Conservation (phyloP, 495 filamentous ascomycete species). For the Oidiodendron maius region DNA sequence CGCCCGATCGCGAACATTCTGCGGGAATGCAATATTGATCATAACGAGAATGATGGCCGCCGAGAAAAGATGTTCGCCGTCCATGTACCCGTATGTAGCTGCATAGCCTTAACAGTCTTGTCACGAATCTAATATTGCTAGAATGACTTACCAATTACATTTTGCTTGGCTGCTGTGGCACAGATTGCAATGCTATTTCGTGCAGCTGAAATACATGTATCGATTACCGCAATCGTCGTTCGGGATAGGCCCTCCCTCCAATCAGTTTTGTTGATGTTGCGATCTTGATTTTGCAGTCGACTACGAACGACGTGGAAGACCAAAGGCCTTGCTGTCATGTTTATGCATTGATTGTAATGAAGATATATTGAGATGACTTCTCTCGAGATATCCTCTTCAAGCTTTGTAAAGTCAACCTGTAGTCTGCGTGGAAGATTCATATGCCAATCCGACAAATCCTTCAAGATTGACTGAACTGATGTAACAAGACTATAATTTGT, state of each 20-base stretch:
- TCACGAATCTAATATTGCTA: no score
- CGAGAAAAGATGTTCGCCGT: neutral
- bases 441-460: neutral
- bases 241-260: neutral
- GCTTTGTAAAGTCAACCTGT: neutral
- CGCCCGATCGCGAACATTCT: neutral
- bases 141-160: no score
- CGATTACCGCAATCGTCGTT: neutral
- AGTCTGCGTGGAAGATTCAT: neutral
- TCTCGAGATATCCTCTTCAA: neutral
- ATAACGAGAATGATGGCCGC: neutral
- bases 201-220: neutral
- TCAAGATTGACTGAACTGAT: neutral
- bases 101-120: no score
- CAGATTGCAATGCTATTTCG: neutral
- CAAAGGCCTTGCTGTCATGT: neutral
- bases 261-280: neutral
- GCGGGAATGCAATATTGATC: neutral
- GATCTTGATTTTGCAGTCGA: neutral
- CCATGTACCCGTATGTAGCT: neutral
- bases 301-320: neutral
- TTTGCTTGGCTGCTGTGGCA: neutral
- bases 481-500: neutral
- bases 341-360: neutral
- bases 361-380: neutral